These are phyloP conservation scores for Nemania sp. DNA, from an alignment of 2,329 filamentous ascomycete genomes.

Conservation along the genomic window DNA sequence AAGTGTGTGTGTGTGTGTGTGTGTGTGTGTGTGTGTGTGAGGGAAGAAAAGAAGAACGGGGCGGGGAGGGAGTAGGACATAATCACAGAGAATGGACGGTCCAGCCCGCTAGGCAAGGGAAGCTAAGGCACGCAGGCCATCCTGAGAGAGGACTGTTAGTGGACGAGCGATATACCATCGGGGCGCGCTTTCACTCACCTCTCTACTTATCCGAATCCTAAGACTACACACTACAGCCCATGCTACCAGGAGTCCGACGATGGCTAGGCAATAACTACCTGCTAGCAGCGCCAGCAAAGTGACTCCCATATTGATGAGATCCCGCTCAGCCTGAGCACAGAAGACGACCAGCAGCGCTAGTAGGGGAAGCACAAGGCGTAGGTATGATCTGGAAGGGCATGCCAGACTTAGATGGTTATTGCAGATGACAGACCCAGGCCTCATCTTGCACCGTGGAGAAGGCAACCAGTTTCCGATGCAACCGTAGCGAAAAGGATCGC, in stretches of 20 bases:
- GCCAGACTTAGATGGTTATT: background rate
- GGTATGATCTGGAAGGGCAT: background rate
- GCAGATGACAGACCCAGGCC: background rate
- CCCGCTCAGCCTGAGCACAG: background rate
- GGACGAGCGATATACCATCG: background rate
- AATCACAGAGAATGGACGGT: background rate
- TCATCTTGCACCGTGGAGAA: background rate
- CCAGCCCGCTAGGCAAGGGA: background rate
- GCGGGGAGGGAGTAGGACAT: background rate
- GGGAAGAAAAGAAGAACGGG: background rate
- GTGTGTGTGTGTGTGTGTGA: background rate
- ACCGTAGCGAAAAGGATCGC: background rate
- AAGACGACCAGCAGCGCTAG: conserved; percentile 2
- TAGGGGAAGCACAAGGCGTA: conserved; percentile 1
- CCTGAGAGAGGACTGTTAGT: conserved; percentile 1
- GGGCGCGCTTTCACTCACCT: conserved; percentile 9
- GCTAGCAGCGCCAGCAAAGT: background rate
- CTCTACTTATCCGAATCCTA: background rate
- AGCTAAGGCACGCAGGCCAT: background rate
- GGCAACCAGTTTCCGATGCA: background rate
- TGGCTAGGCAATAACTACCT: background rate
- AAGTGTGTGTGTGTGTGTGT: background rate
- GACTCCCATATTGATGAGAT: background rate
- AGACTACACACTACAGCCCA: conserved; percentile 26
- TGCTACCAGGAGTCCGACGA: conserved; percentile 29